Percentiles rank a stretch among this genome's conserved stretches.
Conservation (phyloP, 2,329 filamentous ascomycete species). For the Nothopassalora personata region DNA sequence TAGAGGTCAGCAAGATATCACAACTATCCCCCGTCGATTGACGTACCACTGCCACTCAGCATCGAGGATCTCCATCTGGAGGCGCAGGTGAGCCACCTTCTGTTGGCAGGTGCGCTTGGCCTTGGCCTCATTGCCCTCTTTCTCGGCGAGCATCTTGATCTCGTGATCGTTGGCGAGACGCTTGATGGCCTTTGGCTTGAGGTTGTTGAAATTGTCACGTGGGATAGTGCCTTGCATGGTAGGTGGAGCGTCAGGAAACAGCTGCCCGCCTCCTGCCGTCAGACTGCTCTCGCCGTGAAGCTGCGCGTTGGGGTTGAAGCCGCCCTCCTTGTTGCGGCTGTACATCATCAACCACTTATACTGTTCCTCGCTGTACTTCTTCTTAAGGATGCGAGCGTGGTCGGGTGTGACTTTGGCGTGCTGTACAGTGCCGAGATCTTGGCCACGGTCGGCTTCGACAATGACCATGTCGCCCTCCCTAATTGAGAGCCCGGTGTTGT, state of each 20-base stretch:
- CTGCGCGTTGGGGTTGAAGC: constrained; percentile 32
- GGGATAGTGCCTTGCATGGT: constrained; percentile 27
- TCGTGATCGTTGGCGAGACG: constrained; percentile 88
- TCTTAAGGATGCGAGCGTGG: constrained; percentile 80
- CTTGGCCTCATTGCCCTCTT: constrained; percentile 96
- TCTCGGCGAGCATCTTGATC: constrained; percentile 80
- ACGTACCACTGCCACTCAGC: constrained; percentile 97
- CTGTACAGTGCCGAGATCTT: constrained; percentile 88
- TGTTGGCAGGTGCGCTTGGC: constrained; percentile 95
- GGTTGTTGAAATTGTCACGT: constrained; percentile 47
- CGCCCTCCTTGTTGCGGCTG: constrained; percentile 42
- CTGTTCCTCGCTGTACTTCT: constrained; percentile 88
- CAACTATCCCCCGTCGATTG: neutral
- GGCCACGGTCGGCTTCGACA: constrained; percentile 92
- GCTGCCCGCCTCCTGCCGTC: neutral
- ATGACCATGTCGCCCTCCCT: constrained; percentile 93
- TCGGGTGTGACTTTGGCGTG: constrained; percentile 84
- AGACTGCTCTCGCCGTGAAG: constrained; percentile 26
- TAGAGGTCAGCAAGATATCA: neutral
- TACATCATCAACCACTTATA: constrained; percentile 99
- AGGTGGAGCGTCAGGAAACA: constrained; percentile 20
- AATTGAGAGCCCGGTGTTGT: constrained; percentile 85
- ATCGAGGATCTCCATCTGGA: constrained; percentile 98
- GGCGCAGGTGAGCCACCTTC: constrained; percentile 87
- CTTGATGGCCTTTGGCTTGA: constrained; percentile 96